Evolutionary conservation across 2,329 filamentous ascomycete species (phyloP).

Genomic region (Nemania abortiva): DNA sequence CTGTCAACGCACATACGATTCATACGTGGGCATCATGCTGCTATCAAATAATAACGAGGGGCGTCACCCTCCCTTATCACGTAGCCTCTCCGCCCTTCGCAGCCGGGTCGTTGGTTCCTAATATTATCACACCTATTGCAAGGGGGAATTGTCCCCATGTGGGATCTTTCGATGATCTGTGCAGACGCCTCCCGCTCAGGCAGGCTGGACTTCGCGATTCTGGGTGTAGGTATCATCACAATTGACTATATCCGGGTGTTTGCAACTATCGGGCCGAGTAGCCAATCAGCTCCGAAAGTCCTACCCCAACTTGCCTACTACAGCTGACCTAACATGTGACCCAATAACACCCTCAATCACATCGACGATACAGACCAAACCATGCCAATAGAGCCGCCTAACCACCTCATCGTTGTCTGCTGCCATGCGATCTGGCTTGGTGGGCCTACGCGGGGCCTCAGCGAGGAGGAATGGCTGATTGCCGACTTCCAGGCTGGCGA

Average conservation of each 20-base stretch:
- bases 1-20: background rate
- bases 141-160: background rate
- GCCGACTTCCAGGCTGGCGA: conserved; percentile 83
- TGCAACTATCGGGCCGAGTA: conserved; percentile 30
- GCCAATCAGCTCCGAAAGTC: background rate
- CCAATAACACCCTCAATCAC: background rate
- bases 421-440: conserved; percentile 84
- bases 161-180: background rate
- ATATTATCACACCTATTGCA: background rate
- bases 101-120: background rate
- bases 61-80: background rate
- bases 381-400: conserved; percentile 25
- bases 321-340: background rate
- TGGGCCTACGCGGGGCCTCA: conserved; percentile 62
- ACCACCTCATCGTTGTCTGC: conserved; percentile 81
- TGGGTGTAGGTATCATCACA: conserved; percentile 7
- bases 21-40: conserved; percentile 2
- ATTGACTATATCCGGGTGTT: conserved; percentile 6
- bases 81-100: background rate
- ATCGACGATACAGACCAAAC: conserved; percentile 4
- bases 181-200: background rate
- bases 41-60: background rate
- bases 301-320: background rate
- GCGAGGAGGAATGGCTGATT: conserved; percentile 77
- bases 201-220: background rate